Base-by-base conservation (phyloP, 192 early-diverging fungal species). In the Radiomyces spectabilis region DNA sequence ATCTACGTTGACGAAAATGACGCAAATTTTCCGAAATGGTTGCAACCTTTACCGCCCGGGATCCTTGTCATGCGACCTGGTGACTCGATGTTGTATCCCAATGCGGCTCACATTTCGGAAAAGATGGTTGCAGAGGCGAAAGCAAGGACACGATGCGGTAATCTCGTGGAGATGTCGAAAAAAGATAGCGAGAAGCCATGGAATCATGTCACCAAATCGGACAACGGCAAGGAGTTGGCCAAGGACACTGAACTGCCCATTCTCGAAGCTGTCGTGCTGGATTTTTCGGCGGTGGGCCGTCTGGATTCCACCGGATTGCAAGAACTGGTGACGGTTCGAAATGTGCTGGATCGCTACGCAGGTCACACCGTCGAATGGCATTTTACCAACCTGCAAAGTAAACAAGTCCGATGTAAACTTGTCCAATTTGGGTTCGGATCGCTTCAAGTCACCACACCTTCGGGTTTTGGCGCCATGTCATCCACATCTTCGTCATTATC, bases 251-350 rank as follows among this genome's bases (percentile, higher is more conserved):
- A 60, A 4, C 35, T 63, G 47, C 82, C 83, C 5, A 57, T 64
- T 15, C 68, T 94, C 26, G 69, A 77, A 13, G 83, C 90, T 5
- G 57, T 93, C 33, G 76, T 96, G 35, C 78, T 96, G 53, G 93
- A 96, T 53, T 85, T 96, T 56, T 61, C 79, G 0, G 81, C 81
- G 21, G 89, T 93, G 26, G 83, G 80, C 38, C 60, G 79, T 29
- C 65, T 94, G 24, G 93, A 96, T 56, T 76, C 85, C 3, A 88
- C 93, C 2, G 91, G 88, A 24, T 52, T 90, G 31, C 89, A 92
- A 58, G 76, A 75, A 39, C 73, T 96, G 1, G 59, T 86, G 13
- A 88, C 89, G 29, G 67, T 59, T 4, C 22, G 41, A 30, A 24
- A 8, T 5, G 51, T 44, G 1, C 5, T 65, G 13, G 55, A 65